These are phyloP conservation scores for Rosa persica DNA, from an alignment of 306 rosid genomes.

Conservation along the genomic window DNA sequence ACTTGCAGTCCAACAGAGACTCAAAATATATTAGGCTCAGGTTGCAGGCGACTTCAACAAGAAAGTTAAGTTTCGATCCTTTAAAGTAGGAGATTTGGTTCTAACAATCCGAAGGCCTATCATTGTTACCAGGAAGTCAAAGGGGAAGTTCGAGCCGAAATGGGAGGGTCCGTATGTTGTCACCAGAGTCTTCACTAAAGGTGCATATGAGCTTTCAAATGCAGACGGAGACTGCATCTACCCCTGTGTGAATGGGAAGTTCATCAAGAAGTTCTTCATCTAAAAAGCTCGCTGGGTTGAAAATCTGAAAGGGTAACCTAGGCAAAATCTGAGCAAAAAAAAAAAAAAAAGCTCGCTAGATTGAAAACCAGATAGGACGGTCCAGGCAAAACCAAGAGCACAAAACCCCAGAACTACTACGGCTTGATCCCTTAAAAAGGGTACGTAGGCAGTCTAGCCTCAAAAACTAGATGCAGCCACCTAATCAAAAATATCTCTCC, in stretches of 20 bases:
- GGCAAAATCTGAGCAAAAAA: too few relatives aligned
- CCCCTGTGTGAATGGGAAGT: conserved; percentile 4
- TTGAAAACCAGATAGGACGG: background rate
- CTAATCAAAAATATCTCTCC: background rate
- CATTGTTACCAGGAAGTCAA: background rate
- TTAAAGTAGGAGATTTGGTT: background rate
- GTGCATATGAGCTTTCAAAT: conserved; percentile 3
- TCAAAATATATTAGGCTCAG: too few relatives aligned
- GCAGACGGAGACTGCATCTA: background rate
- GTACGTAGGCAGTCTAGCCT: too few relatives aligned
- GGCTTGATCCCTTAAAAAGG: too few relatives aligned
- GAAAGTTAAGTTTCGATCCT: background rate
- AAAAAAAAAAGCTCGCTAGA: background rate
- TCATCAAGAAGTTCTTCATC: background rate
- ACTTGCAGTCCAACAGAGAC: too few relatives aligned
- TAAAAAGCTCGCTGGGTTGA: too few relatives aligned
- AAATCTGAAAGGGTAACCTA: too few relatives aligned
- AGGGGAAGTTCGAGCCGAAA: background rate
- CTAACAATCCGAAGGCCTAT: background rate
- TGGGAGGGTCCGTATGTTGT: conserved; percentile 1
- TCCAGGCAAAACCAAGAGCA: background rate
- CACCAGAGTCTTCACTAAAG: background rate
- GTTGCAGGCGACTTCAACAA: background rate
- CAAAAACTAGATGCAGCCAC: too few relatives aligned
- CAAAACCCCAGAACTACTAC: background rate